phyloP scores from a whole-genome alignment of 805 yeast species.

The Torulaspora microellipsoides region DNA sequence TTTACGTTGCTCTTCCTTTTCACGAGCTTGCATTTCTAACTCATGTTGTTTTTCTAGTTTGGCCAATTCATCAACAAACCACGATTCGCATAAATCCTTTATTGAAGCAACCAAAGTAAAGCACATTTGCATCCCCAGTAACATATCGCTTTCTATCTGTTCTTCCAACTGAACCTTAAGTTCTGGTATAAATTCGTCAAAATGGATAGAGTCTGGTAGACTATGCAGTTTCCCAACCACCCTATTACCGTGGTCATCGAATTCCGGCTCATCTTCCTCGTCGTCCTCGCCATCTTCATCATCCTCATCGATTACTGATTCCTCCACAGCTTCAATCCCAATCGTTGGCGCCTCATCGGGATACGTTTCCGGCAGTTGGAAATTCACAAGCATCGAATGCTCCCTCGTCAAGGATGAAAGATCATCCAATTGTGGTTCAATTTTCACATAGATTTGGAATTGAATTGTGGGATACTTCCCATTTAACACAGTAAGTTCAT shows the following conservation, averaged over 20 bases:
- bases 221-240: conserved; percentile 44
- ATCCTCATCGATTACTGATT: conserved; percentile 27
- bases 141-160: conserved; percentile 50
- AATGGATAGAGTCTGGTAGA: conserved; percentile 54
- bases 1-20: conserved; percentile 81
- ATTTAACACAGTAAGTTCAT: conserved; percentile 53
- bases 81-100: conserved; percentile 74
- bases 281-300: conserved; percentile 38
- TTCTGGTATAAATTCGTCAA: conserved; percentile 43
- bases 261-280: conserved; percentile 35
- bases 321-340: conserved; percentile 37
- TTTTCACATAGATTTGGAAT: conserved; percentile 42
- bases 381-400: conserved; percentile 54
- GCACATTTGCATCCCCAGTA: conserved; percentile 87
- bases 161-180: conserved; percentile 36
- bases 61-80: conserved; percentile 56
- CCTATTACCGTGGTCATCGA: conserved; percentile 46
- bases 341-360: conserved; percentile 77
- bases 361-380: conserved; percentile 69
- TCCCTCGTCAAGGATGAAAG: conserved; percentile 44
- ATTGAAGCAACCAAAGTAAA: conserved; percentile 72
- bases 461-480: conserved; percentile 44
- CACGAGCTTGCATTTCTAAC: conserved; percentile 54
- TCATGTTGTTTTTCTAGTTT: conserved; percentile 55
- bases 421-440: conserved; percentile 43